Base-by-base conservation (phyloP, 208 protist genomes). In the Trypanosomatidae sp. region DNA sequence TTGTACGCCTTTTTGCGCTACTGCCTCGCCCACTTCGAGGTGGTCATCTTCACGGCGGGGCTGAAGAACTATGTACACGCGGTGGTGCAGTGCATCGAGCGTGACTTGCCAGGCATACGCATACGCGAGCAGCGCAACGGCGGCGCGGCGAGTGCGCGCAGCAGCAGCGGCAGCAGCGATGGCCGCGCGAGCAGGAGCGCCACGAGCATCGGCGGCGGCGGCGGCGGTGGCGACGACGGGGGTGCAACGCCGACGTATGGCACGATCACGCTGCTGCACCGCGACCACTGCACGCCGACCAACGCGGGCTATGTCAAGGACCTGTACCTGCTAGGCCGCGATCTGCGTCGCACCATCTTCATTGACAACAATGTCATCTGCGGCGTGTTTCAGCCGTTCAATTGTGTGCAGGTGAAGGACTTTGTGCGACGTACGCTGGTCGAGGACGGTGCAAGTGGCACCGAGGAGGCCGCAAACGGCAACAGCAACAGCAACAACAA, bases 261-360 rank as follows among this genome's bases (percentile, higher is more conserved):
- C 44, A 30, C 35, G 8, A 61, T 73, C 23, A 54, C 44, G 1
- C 26, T 73, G 16, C 68, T 81, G 8, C 57, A 71, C 48, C 66
- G 68, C 21, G 67, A 82, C 16, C 68, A 82, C 50, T 77, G 72
- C 45, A 77, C 72, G 0, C 57, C 52, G 22, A 58, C 55, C 33
- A 70, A 77, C 33, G 62, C 50, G 24, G 56, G 53, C 19, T 86
- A 61, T 48, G 53, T 75, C 18, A 88, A 88, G 48, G 77, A 88
- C 35, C 51, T 84, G 24, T 66, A 53, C 44, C 50, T 74, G n/a
- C 44, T 88, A 20, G 73, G 77, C 8, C 60, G 77, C 11, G 50
- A 61, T 33, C 49, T 88, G 33, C 44, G 61, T 8, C 54, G 48
- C 22, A 59, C 62, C 4, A 37, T 66, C 23, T 32, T 88, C 15